Evolutionary conservation across 352 stramenopile genomes (phyloP), one percentile per base, ranked within the genome.

Genomic region (Globisporangium nunn): DNA sequence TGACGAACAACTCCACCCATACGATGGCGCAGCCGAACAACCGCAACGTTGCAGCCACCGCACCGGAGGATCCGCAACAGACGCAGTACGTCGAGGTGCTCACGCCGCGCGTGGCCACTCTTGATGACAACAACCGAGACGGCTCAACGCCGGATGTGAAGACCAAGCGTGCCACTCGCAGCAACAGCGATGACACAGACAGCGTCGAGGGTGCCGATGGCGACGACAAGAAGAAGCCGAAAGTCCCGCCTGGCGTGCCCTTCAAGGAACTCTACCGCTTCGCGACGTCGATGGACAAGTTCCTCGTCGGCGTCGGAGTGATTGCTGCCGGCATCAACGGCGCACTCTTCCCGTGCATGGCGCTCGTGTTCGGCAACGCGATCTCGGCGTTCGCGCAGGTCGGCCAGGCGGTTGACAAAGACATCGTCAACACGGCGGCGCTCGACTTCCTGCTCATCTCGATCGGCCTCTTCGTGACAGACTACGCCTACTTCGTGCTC

Each of bases 281-380:
- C 12, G 44, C 44, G 7, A 31, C 44, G 18, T 6, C 44, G n/a
- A 31, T 31, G 18, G 44, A 49, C 44, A 31, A 49, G 18, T 8
- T 29, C 3, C 44, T 49, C 6, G 18, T 49, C 44, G 44, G 6
- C 3, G 44, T 31, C 44, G 44, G 44, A 30, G 18, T 49, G 18
- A 8, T 31, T 18, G 17, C 28, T 8, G 44, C 18, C 23, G 18
- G 18, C 2, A 6, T 15, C 18, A 49, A 49, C 44, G 44, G 44
- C n/a, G 44, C 18, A 2, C 44, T 49, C 44, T 49, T 49, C 23
- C 44, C 44, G 44, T 31, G n/a, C 44, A 49, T 49, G 44, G 44
- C 44, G 44, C n/a, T 69, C n/a, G 23, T 69, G 7, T 66, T 69
- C 53, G 63, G 60, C 11, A 49, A 59, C n/a, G 53, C 48, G n/a